A percentile compares a stretch with the other conserved stretches of the same genome.
Evolutionary conservation across 306 rosid genomes (phyloP).

Genomic region (Myrica gale): DNA sequence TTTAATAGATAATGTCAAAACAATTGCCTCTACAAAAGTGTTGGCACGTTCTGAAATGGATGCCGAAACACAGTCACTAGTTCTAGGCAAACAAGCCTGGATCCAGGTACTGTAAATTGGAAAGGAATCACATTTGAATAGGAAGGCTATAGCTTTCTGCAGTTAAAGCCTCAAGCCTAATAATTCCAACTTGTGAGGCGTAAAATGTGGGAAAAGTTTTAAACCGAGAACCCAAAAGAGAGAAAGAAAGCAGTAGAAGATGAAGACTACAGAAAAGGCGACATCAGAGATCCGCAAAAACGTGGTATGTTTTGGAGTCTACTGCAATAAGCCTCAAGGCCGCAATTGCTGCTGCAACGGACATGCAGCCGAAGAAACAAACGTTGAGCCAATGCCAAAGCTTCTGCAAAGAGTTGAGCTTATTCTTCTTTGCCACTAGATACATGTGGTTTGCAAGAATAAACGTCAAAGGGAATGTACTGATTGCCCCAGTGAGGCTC

Average conservation of each 20-base stretch:
- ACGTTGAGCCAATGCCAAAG: conserved; percentile 95
- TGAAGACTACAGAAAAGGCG: background rate
- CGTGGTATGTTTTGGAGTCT: conserved; percentile 69
- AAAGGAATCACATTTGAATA: background rate
- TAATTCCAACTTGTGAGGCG: background rate
- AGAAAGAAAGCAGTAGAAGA: background rate
- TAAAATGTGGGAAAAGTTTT: background rate
- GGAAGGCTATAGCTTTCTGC: background rate
- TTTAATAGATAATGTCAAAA: no score
- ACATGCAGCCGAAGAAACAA: conserved; percentile 66
- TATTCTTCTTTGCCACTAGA: conserved; percentile 69
- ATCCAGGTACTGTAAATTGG: background rate
- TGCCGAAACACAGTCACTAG: no score
- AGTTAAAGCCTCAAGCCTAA: background rate
- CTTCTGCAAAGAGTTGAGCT: conserved; percentile 53
- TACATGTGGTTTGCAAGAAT: conserved; percentile 95
- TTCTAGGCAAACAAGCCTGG: background rate
- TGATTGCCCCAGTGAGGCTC: conserved; percentile 96
- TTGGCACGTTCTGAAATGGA: no score
- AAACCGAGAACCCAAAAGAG: background rate
- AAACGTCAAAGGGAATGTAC: conserved; percentile 94
- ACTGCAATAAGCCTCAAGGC: conserved; percentile 77
- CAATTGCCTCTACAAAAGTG: no score
- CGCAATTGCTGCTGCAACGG: conserved; percentile 73
- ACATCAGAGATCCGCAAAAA: conserved; percentile 73